Evolutionary conservation across 345 rosid species (phyloP).

Genomic region (Theobroma cacao): DNA sequence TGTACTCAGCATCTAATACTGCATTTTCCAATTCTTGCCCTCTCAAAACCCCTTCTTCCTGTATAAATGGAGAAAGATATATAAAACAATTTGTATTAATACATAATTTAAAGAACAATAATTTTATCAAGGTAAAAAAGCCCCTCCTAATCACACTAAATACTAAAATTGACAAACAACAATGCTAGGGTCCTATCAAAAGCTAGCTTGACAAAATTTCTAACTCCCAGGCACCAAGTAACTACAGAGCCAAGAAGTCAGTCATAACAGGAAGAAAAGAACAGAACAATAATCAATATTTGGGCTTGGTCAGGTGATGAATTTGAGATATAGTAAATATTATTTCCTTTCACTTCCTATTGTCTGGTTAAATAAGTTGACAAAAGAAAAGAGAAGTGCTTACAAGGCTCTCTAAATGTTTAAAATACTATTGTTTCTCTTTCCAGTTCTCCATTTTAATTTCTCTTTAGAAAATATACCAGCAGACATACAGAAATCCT

Average conservation of each 20-base stretch:
- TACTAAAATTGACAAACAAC: neutral
- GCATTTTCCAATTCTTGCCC: constrained; percentile 93
- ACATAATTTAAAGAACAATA: neutral
- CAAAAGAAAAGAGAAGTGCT: neutral
- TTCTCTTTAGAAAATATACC: neutral
- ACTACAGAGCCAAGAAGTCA: neutral
- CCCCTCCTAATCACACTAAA: neutral
- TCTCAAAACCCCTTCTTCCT: constrained; percentile 78
- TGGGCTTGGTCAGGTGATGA: neutral
- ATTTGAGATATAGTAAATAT: neutral
- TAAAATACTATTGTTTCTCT: neutral
- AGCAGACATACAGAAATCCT: neutral
- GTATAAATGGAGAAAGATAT: constrained; percentile 18
- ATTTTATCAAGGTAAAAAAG: too few relatives aligned
- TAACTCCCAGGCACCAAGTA: neutral
- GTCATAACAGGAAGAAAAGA: neutral
- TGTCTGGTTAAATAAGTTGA: neutral
- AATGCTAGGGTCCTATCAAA: neutral
- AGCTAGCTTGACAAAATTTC: neutral
- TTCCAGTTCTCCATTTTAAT: neutral
- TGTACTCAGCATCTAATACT: constrained; percentile 68
- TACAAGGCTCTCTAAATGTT: neutral
- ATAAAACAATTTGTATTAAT: neutral
- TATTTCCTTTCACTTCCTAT: neutral
- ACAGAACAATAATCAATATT: neutral